Evolutionary conservation across 345 rosid species (phyloP).

Genomic region (Gossypium anomalum): DNA sequence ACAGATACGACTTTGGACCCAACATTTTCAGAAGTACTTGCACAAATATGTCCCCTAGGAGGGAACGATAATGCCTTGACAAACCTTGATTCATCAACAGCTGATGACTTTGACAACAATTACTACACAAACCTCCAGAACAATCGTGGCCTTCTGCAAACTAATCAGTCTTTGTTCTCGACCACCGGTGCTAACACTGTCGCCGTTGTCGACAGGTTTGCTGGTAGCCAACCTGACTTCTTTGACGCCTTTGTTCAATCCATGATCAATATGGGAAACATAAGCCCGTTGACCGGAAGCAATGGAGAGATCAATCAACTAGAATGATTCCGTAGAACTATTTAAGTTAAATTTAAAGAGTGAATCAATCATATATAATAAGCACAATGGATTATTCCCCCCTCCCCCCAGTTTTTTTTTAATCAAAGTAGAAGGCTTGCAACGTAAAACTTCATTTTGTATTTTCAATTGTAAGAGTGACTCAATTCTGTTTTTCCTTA

Average conservation of each 20-base stretch:
- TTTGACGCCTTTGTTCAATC: conserved; percentile 33
- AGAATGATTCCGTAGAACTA: neutral
- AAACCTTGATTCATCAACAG: conserved; percentile 15
- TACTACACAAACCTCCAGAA: conserved; percentile 32
- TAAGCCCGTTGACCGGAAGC: conserved; percentile 32
- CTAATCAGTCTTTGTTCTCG: conserved; percentile 37
- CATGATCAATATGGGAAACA: conserved; percentile 43
- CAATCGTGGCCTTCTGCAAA: too few species aligned
- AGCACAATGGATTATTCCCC: neutral
- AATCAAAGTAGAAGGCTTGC: neutral
- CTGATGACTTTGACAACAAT: conserved; percentile 28
- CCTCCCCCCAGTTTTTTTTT: neutral
- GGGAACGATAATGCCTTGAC: conserved; percentile 6
- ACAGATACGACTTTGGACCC: conserved; percentile 17
- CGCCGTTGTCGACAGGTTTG: conserved; percentile 27
- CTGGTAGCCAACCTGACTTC: conserved; percentile 31
- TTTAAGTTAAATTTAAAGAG: neutral
- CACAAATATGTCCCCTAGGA: conserved; percentile 14
- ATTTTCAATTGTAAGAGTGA: too few species aligned
- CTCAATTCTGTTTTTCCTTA: neutral
- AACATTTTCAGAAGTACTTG: conserved; percentile 10
- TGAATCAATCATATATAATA: neutral
- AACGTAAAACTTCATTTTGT: too few species aligned
- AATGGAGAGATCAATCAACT: conserved; percentile 40
- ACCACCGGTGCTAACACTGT: conserved; percentile 9